Percentiles rank a stretch among this genome's conserved stretches.
Conservation (phyloP, 2,329 filamentous ascomycete species). For the Arachnomyces sp. region DNA sequence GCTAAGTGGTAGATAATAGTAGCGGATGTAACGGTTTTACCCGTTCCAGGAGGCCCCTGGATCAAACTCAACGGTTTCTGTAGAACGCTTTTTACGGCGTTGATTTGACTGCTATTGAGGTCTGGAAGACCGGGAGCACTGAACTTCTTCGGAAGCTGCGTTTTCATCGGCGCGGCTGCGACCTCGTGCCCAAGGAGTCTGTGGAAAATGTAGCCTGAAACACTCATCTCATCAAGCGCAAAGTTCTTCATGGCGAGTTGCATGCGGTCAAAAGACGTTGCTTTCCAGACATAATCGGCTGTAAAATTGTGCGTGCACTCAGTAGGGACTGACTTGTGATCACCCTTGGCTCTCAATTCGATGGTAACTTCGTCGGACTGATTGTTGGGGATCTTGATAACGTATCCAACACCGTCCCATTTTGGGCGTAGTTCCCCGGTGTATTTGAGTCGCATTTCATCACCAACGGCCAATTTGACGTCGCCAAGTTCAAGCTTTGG, state of each 20-base stretch:
- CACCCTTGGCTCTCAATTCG: conserved; percentile 85
- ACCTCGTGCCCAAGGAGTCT: conserved; percentile 93
- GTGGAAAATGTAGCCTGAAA: conserved; percentile 98
- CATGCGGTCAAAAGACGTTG: conserved; percentile 98
- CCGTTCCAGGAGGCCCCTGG: conserved; percentile 91
- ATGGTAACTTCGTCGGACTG: conserved; percentile 96
- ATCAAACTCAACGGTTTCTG: conserved; percentile 92
- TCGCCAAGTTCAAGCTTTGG: conserved; percentile 96
- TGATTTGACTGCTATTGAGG: conserved; percentile 90
- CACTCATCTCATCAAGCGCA: conserved; percentile 93
- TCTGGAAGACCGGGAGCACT: conserved; percentile 90
- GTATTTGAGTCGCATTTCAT: conserved; percentile 97
- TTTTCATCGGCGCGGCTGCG: conserved; percentile 89
- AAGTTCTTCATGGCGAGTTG: conserved; percentile 99
- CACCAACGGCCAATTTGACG: conserved; percentile 93
- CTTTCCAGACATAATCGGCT: conserved; percentile 98
- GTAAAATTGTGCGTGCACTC: conserved; percentile 98
- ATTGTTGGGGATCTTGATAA: conserved; percentile 99
- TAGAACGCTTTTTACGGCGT: conserved; percentile 88
- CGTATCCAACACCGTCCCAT: conserved; percentile 97
- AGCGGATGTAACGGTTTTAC: conserved; percentile 96
- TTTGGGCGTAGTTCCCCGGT: conserved; percentile 83
- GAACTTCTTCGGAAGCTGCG: conserved; percentile 91
- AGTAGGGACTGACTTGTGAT: conserved; percentile 90
- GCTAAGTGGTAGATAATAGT: conserved; percentile 97